Evolutionary conservation across 768 basidiomycete species (phyloP).

Genomic region (Tylopilus rubrobrunneus): DNA sequence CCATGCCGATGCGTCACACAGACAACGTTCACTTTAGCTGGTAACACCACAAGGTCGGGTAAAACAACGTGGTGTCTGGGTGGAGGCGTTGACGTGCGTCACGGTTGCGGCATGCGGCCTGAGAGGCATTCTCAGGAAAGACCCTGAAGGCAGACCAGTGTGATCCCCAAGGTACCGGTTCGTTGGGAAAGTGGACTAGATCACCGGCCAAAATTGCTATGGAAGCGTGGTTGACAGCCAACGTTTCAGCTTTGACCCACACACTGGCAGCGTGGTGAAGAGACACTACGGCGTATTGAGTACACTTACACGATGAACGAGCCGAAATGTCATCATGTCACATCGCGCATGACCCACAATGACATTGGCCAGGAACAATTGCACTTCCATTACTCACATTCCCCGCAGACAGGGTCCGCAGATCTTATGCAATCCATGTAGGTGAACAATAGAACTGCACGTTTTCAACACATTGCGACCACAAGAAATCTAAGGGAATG

Average conservation of each 20-base stretch:
- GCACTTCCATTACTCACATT: slow-evolving; percentile 17
- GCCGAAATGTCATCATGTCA: neutral
- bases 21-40: neutral
- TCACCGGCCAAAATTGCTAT: neutral
- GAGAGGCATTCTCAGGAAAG: slow-evolving; percentile 6
- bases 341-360: slow-evolving; percentile 3
- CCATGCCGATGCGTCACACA: neutral
- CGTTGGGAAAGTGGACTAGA: neutral
- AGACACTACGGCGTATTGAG: neutral
- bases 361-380: neutral
- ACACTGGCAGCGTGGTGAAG: neutral
- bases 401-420: slow-evolving; percentile 12
- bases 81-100: neutral
- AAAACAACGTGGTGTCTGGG: slow-evolving; percentile 13
- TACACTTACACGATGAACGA: neutral
- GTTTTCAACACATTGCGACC: slow-evolving; percentile 14
- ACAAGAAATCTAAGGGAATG: slow-evolving; percentile 14
- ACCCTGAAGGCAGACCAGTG: neutral
- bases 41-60: neutral
- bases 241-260: neutral
- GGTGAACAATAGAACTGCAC: slow-evolving; percentile 12
- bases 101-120: neutral
- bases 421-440: slow-evolving; percentile 9
- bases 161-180: slow-evolving; percentile 2
- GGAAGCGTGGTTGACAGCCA: neutral